Evolutionary conservation across 2,329 filamentous ascomycete species (phyloP), one percentile per base, ranked within the genome.

Genomic region (Hymenoscyphus albidus): DNA sequence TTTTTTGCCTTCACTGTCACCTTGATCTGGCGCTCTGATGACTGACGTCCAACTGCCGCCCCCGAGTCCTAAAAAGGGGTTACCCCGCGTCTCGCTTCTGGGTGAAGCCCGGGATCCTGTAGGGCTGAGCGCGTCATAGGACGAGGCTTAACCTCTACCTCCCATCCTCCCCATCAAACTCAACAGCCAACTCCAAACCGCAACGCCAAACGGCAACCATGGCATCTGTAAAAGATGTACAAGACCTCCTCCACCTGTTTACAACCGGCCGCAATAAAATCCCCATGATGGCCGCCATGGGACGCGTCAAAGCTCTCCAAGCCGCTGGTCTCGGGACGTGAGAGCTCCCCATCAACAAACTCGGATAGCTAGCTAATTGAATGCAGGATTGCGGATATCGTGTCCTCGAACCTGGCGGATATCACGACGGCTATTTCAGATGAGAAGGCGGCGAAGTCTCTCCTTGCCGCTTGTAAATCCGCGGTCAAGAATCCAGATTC

Each of bases 211-310:
- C n/a, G 2, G 16, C 18, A 27, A 51, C 44, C 18, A 86, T 86
- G 84, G 79, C 83, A 7, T 78, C 81, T 1, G 83, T 86, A 67
- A 80, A 84, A 65, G 85, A 88, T 68, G 75, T 88, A 27, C 84
- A 88, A 70, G 85, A 86, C 71, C 80, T 88, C 16, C 78, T 88
- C 62, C 84, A 85, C 58, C 79, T 88, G 62, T 77, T 88, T 69
- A 88, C 83, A 3, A 79, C 81, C 58, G 74, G 74, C 9, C 72
- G 74, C 22, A 83, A 84, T 62, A 87, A 85, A 71, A 76, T 85
- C 61, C 78, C 85, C 3, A 85, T 88, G 77, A 79, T 87, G 74
- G 80, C 81, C 62, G 85, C 85, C 32, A 84, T 88, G 80, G 75
- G 78, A 55, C 82, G 86, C 67, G 79, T 87, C 64, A 86, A 84